These are phyloP conservation scores for Lentithecium fluviatile DNA, from an alignment of 495 filamentous ascomycete genomes.

Conservation along the genomic window DNA sequence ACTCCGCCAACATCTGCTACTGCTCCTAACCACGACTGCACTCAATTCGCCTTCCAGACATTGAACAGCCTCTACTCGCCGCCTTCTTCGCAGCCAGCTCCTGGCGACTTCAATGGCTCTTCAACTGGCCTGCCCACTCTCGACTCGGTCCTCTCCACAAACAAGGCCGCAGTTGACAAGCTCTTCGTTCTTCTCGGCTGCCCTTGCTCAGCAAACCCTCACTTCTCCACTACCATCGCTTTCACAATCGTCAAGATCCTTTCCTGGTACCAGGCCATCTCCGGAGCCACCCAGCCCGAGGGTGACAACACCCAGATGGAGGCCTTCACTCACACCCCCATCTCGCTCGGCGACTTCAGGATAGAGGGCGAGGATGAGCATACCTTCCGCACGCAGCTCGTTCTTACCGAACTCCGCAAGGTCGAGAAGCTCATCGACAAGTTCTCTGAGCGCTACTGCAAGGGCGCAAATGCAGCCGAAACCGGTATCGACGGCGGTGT, in stretches of 20 bases:
- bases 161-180: conserved; percentile 33
- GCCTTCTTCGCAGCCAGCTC: conserved; percentile 27
- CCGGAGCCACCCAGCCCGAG: conserved; percentile 14
- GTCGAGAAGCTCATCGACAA: conserved; percentile 35
- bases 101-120: conserved; percentile 25
- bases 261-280: conserved; percentile 32
- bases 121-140: conserved; percentile 26
- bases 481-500: conserved; percentile 25
- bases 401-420: conserved; percentile 30
- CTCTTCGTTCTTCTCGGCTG: conserved; percentile 28
- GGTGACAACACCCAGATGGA: conserved; percentile 22
- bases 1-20: conserved; percentile 23
- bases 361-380: conserved; percentile 30
- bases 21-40: conserved; percentile 28
- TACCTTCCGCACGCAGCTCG: conserved; percentile 21
- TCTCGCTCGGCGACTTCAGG: conserved; percentile 18
- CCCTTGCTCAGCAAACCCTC: conserved; percentile 32
- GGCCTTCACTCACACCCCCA: conserved; percentile 23
- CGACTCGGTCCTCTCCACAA: conserved; percentile 32
- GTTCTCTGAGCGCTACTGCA: conserved; percentile 34
- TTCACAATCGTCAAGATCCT: conserved; percentile 36
- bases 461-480: conserved; percentile 12
- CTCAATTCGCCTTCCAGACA: conserved; percentile 32
- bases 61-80: conserved; percentile 31
- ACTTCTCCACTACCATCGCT: conserved; percentile 34